Percentiles rank a stretch among this genome's conserved stretches.
Conservation (phyloP, 1,284 basidiomycete genomes). For the Microbotryomycetes sp. region DNA sequence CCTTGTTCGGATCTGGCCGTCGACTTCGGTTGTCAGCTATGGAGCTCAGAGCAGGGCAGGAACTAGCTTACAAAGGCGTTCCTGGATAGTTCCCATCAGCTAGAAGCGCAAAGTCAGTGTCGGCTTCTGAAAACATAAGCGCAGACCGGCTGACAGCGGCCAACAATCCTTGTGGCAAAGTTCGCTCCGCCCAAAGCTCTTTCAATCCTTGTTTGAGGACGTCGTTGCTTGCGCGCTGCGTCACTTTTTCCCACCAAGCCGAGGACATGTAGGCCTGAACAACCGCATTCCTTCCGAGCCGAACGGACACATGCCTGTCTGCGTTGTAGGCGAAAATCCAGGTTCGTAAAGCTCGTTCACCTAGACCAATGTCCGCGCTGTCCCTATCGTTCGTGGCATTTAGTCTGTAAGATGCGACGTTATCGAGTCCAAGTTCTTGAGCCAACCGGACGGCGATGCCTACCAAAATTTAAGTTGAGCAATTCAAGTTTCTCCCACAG, state of each 20-base stretch:
- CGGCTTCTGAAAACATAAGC: too few relatives aligned
- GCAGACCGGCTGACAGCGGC: slow-evolving; percentile 15
- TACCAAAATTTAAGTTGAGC: neutral
- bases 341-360: slow-evolving; percentile 17
- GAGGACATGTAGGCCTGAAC: slow-evolving; percentile 29
- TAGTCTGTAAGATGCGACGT: slow-evolving; percentile 6
- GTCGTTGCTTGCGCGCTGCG: slow-evolving; percentile 13
- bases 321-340: slow-evolving; percentile 30
- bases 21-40: too few relatives aligned
- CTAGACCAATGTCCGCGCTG: slow-evolving; percentile 4
- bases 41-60: too few relatives aligned
- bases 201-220: slow-evolving; percentile 13
- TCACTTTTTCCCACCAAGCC: slow-evolving; percentile 30
- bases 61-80: slow-evolving; percentile 9
- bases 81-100: slow-evolving; percentile 31
- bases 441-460: slow-evolving; percentile 26
- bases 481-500: too few relatives aligned
- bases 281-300: slow-evolving; percentile 25
- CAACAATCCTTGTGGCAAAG: slow-evolving; percentile 23
- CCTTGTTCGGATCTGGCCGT: slow-evolving; percentile 29
- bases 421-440: slow-evolving; percentile 28
- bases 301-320: slow-evolving; percentile 28
- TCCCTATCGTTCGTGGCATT: neutral
- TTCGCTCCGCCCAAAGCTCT: slow-evolving; percentile 23
- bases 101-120: too few relatives aligned